These are phyloP conservation scores for Microsporum canis DNA, from an alignment of 2,329 filamentous ascomycete genomes.

Conservation along the genomic window DNA sequence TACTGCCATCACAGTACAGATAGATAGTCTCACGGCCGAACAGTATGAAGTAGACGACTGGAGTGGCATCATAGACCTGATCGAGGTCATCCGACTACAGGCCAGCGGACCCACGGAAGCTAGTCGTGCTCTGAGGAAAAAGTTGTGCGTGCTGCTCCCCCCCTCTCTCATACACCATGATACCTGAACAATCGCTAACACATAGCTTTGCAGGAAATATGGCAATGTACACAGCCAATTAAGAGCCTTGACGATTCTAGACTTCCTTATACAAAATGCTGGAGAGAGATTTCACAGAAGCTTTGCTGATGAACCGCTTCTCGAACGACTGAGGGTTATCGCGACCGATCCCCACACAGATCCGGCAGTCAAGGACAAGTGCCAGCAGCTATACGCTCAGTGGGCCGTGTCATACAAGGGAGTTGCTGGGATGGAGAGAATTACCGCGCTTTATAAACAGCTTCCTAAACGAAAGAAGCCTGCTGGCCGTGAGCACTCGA, in stretches of 20 bases:
- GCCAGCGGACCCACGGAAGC: slow-evolving; percentile 76
- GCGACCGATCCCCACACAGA: slow-evolving; percentile 78
- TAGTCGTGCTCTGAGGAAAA: slow-evolving; percentile 86
- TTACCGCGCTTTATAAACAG: slow-evolving; percentile 67
- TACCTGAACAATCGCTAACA: slow-evolving; percentile 6
- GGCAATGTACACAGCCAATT: slow-evolving; percentile 88
- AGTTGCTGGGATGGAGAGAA: slow-evolving; percentile 65
- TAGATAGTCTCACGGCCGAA: slow-evolving; percentile 84
- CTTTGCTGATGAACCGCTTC: slow-evolving; percentile 80
- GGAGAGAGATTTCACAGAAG: slow-evolving; percentile 73
- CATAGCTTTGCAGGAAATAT: slow-evolving; percentile 55
- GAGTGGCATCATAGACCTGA: slow-evolving; percentile 81
- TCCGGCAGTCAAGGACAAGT: slow-evolving; percentile 75
- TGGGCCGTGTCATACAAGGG: slow-evolving; percentile 77
- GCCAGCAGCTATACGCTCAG: slow-evolving; percentile 70
- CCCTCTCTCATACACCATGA: background rate
- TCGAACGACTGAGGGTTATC: slow-evolving; percentile 81
- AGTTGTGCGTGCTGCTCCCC: slow-evolving; percentile 49
- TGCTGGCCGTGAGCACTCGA: slow-evolving; percentile 65
- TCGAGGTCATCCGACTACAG: slow-evolving; percentile 88
- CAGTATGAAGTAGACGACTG: slow-evolving; percentile 83
- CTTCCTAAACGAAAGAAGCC: slow-evolving; percentile 58
- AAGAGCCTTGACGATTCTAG: slow-evolving; percentile 74
- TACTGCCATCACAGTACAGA: slow-evolving; percentile 81
- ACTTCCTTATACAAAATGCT: slow-evolving; percentile 90